Base-by-base conservation (phyloP, 2,329 filamentous ascomycete genomes). In the Neopestalotiopsis rosae region DNA sequence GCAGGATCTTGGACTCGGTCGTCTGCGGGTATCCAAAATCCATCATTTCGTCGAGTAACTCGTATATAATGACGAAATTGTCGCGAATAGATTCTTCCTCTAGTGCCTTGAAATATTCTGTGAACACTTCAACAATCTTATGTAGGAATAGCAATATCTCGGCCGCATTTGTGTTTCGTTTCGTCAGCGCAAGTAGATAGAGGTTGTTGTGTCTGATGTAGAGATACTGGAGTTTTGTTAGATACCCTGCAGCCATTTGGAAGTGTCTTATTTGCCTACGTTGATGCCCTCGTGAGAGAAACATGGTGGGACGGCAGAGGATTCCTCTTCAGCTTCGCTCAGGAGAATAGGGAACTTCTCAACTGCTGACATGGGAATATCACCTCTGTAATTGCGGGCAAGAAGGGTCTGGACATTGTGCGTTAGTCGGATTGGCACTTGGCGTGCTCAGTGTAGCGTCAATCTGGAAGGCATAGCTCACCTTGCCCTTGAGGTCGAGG, bases 121-220 rank as follows among this genome's bases (percentile, higher is more conserved):
- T 99, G 80, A 99, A 99, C 72, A 99, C 96, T 81, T 98, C 96
- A 78, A 99, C 96, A 67, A 99, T 89, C 82, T 97, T 97, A 86
- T 99, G 96, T 67, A 99, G 88, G 87, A 99, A 99, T 65, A 99
- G 91, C 61, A 99, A 90, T 76, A 99, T 98, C 83, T 99, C 96
- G 83, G 96, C 94, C 74, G 96, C 96, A 86, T 99, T 99, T 76
- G 94, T 97, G 84, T 99, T 99, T 80, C 95, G 93, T 88, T 99
- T 99, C 69, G 96, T 99, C 70, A 99, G 87, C 71, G 96, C 96
- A 76, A 99, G 93, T 74, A 99, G 92, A 84, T 98, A 99, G 75
- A 99, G 92, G 84, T 99, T 99, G 85, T 97, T 98, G 84, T 99
- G 96, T 78, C 95, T 92, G 83, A 99, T 99, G 84, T 99, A 99